phyloP scores from a whole-genome alignment of 2,329 filamentous ascomycete species.

The Geoglossum cookeanum region DNA sequence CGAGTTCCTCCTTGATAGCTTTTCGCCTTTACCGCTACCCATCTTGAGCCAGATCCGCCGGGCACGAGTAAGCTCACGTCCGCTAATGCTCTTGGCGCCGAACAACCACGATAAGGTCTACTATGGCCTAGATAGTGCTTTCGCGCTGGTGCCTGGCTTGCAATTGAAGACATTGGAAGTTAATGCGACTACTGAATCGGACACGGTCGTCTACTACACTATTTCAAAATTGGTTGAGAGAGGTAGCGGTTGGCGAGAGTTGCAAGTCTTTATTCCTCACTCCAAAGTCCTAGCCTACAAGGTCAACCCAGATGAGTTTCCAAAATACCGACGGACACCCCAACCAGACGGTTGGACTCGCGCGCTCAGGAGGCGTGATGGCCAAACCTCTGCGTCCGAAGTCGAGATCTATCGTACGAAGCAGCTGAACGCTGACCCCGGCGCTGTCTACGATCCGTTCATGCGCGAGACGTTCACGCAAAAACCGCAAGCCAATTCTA shows the following conservation, averaged over 20 bases:
- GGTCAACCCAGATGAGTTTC: no score
- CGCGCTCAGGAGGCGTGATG: no score
- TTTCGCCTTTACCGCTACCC: slow-evolving; percentile 6
- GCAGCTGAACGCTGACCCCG: no score
- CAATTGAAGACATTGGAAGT: slow-evolving; percentile 8
- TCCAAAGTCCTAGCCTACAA: slow-evolving; percentile 1
- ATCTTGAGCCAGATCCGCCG: slow-evolving; percentile 8
- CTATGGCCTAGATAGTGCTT: slow-evolving; percentile 7
- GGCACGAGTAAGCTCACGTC: slow-evolving; percentile 1
- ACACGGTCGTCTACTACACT: slow-evolving; percentile 6
- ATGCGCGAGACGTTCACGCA: no score
- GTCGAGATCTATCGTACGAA: no score
- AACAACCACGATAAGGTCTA: slow-evolving; percentile 5
- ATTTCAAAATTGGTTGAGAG: slow-evolving; percentile 8
- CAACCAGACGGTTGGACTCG: no score
- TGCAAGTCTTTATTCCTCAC: slow-evolving; percentile 9
- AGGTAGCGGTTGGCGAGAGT: slow-evolving; percentile 10
- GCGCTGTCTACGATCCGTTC: no score
- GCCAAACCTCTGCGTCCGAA: no score
- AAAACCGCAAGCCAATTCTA: no score
- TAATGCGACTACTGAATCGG: neutral
- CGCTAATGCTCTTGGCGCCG: slow-evolving; percentile 5
- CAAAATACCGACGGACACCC: no score
- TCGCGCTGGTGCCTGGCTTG: slow-evolving; percentile 10
- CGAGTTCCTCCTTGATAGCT: slow-evolving; percentile 7